phyloP scores from a whole-genome alignment of 2,329 filamentous ascomycete species.

The Fusarium longipes region DNA sequence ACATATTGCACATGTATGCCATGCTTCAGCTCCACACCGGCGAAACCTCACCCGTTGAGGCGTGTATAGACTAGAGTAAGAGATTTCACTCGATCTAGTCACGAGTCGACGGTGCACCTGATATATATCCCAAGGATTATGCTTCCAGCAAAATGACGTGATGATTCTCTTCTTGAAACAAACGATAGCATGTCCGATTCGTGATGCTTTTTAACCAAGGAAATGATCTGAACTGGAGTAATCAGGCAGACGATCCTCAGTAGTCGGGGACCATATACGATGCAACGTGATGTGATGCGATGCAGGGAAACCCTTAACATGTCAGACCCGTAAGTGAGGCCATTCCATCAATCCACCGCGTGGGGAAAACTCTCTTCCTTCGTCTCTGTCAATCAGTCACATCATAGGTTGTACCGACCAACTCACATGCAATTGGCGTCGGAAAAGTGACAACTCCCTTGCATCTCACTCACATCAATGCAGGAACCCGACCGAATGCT shows the following conservation, averaged over 20 bases:
- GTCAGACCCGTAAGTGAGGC: slow-evolving; percentile 10
- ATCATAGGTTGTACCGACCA: no score
- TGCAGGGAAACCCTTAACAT: slow-evolving; percentile 5
- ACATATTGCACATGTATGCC: neutral
- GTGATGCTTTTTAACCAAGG: slow-evolving; percentile 8
- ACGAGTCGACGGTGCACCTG: neutral
- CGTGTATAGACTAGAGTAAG: neutral
- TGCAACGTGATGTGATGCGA: slow-evolving; percentile 10
- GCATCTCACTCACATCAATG: slow-evolving; percentile 39
- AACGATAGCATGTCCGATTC: slow-evolving; percentile 13
- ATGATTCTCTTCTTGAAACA: slow-evolving; percentile 19
- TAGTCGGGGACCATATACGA: neutral
- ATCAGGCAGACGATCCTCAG: neutral
- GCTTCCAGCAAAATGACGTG: slow-evolving; percentile 26
- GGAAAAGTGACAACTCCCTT: slow-evolving; percentile 30
- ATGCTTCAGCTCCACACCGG: slow-evolving; percentile 26
- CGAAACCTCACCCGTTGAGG: neutral
- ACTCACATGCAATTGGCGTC: slow-evolving; percentile 13
- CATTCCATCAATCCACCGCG: slow-evolving; percentile 21
- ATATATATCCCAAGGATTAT: slow-evolving; percentile 24
- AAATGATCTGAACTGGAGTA: slow-evolving; percentile 2
- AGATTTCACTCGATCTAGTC: neutral
- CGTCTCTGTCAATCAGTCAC: slow-evolving; percentile 22
- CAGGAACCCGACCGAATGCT: slow-evolving; percentile 42
- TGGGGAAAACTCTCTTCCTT: slow-evolving; percentile 13